Evolutionary conservation across 768 basidiomycete species (phyloP).

Genomic region (Filobasidium wieringae): DNA sequence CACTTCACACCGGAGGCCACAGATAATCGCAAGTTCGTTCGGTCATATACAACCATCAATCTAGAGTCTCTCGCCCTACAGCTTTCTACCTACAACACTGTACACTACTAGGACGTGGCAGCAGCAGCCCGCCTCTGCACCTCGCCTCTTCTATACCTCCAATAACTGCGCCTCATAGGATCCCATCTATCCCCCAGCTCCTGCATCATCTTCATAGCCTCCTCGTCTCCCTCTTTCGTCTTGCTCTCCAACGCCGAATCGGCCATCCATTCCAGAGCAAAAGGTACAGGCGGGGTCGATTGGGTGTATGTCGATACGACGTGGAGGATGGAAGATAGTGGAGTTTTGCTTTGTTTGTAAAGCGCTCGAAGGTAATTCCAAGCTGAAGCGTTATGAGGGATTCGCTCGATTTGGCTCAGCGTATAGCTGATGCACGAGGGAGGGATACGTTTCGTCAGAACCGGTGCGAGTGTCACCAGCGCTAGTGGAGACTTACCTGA

Average conservation of each 20-base stretch:
- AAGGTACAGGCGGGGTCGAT: slow-evolving; percentile 55
- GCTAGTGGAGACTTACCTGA: slow-evolving; percentile 51
- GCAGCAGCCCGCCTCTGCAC: slow-evolving; percentile 3
- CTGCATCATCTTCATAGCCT: slow-evolving; percentile 2
- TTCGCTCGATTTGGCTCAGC: slow-evolving; percentile 70
- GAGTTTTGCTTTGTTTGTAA: slow-evolving; percentile 52
- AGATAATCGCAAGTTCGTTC: too few relatives aligned
- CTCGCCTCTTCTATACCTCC: slow-evolving; percentile 7
- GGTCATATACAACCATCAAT: too few relatives aligned
- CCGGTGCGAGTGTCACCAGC: neutral
- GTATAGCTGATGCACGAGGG: slow-evolving; percentile 48
- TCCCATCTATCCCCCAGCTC: slow-evolving; percentile 16
- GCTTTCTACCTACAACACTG: too few relatives aligned
- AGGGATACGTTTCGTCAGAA: neutral
- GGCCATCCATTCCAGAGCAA: slow-evolving; percentile 76
- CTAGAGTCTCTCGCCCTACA: too few relatives aligned
- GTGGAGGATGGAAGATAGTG: slow-evolving; percentile 48
- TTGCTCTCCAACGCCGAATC: slow-evolving; percentile 56
- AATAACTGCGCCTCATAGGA: slow-evolving; percentile 15
- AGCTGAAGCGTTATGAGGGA: slow-evolving; percentile 84
- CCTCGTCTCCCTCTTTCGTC: neutral
- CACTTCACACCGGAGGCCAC: too few relatives aligned
- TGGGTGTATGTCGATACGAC: slow-evolving; percentile 63
- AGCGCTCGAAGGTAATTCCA: slow-evolving; percentile 89
- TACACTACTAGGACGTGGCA: too few relatives aligned